A percentile compares a stretch with the other conserved stretches of the same genome.
Conservation (phyloP, 2,329 filamentous ascomycete genomes). For the Cladophialophora yegresii region DNA sequence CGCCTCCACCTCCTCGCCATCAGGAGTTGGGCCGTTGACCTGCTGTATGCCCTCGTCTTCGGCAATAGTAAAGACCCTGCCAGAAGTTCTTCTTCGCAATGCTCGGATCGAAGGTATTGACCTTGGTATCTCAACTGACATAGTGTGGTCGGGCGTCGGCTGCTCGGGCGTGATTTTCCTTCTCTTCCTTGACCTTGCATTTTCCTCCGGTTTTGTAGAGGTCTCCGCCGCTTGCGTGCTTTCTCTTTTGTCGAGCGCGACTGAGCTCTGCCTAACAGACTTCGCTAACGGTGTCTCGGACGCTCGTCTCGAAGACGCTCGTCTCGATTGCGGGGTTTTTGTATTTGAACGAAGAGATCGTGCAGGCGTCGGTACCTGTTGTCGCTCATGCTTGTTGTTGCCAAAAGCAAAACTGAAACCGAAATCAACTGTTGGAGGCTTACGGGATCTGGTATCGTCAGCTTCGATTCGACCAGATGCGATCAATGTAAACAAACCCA, state of each 20-base stretch:
- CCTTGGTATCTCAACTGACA: neutral
- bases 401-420: constrained; percentile 29
- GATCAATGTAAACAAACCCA: constrained; percentile 49
- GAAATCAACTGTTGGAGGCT: constrained; percentile 28
- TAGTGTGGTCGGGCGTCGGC: constrained; percentile 4
- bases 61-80: constrained; percentile 22
- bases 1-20: neutral
- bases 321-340: constrained; percentile 35
- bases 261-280: constrained; percentile 11
- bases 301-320: constrained; percentile 8
- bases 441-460: constrained; percentile 18
- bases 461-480: constrained; percentile 9
- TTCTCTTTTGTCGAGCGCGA: neutral
- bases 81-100: constrained; percentile 13
- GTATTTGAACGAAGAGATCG: constrained; percentile 36
- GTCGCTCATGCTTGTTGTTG: constrained; percentile 21
- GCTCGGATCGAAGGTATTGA: constrained; percentile 6
- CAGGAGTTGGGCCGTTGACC: neutral
- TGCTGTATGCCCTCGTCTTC: constrained; percentile 17
- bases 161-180: constrained; percentile 22
- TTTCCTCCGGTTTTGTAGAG: neutral
- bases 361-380: constrained; percentile 35
- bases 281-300: constrained; percentile 19
- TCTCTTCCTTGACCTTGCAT: constrained; percentile 24
- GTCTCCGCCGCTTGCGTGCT: neutral